Base-by-base conservation (phyloP, 805 yeast genomes). In the Nakazawaea wickerhamii region DNA sequence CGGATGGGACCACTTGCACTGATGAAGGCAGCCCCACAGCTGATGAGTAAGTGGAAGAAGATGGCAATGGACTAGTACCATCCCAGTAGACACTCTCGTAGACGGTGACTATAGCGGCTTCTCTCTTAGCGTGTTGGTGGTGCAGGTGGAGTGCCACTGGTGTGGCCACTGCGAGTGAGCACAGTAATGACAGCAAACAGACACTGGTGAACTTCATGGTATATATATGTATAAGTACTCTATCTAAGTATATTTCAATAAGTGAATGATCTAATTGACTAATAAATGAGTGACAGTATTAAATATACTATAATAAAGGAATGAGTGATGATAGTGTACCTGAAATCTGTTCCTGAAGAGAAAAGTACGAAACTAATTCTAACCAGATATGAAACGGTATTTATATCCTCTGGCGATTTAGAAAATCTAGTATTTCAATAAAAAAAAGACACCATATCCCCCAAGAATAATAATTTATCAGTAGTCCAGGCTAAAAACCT, bases 111-210 rank as follows among this genome's bases (percentile, higher is more conserved):
- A 55, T 54, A 25, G 61, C 71, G 46, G 73, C 69, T 48, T 68
- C 77, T 55, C 74, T 68, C 50, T 65, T 64, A 30, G 55, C 65
- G 42, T 69, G 73, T 30, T 65, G 62, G 48, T 74, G 70, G 57
- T 76, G 80, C 41, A 62, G 65, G 47, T 74, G 79, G n/a, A 28
- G 15, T 15, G 44, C 30, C 14, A 43, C 30, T 40, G 47, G 40
- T 5, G 57, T 52, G 18, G 48, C 49, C 14, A 52, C 41, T 4
- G 45, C 27, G 21, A 49, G 46, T n/a, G 50, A 15, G 3, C 52
- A 34, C 5, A 49, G 50, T 11, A 52, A 22, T 18, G 44, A 11
- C 14, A 25, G 8, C 15, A 34, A 40, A 10, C 21, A 23, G 6
- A 40, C 21, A 8, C 14, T 32, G 9, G 48, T 30, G 22, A 37